These are phyloP conservation scores for Metschnikowia corniflorae DNA, from an alignment of 805 yeast species.

Conservation along the genomic window DNA sequence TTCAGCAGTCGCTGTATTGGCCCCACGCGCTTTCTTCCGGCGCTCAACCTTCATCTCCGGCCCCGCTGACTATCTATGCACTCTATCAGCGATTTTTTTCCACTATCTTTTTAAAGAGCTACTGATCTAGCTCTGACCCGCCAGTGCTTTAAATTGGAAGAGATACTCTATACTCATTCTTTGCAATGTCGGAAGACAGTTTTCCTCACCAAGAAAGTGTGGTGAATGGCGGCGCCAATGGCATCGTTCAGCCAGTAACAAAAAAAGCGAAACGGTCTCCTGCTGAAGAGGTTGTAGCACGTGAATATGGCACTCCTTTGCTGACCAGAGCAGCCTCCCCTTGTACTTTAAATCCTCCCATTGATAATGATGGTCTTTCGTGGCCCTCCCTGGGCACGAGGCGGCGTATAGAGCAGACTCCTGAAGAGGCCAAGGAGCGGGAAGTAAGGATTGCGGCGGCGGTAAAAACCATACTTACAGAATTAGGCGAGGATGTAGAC, in stretches of 20 bases:
- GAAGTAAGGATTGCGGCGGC: slow-evolving; percentile 81
- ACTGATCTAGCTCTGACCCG: background rate
- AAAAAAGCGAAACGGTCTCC: slow-evolving; percentile 22
- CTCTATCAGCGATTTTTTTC: background rate
- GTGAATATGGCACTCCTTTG: slow-evolving; percentile 48
- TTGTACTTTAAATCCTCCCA: slow-evolving; percentile 77
- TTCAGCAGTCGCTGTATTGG: too few relatives aligned
- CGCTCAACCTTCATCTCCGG: too few relatives aligned
- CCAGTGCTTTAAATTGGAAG: background rate
- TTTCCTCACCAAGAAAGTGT: background rate
- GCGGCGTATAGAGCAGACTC: slow-evolving; percentile 62
- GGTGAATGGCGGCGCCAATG: background rate
- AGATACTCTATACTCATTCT: background rate
- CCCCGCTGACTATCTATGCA: too few relatives aligned
- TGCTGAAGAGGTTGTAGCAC: slow-evolving; percentile 13
- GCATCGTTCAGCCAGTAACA: slow-evolving; percentile 6
- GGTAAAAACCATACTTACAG: slow-evolving; percentile 69
- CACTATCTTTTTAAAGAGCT: background rate
- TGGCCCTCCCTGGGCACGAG: slow-evolving; percentile 94
- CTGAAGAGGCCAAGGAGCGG: slow-evolving; percentile 62
- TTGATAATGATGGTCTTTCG: slow-evolving; percentile 85
- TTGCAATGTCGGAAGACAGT: slow-evolving; percentile 4
- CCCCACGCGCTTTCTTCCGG: too few relatives aligned
- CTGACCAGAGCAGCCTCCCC: slow-evolving; percentile 80
- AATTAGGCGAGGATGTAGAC: slow-evolving; percentile 85